phyloP scores from a whole-genome alignment of 129 eudicot species.

The Daucus carota region DH1_v3.0 NC_030384.2:50287001-50287500 shows the following conservation, averaged over 20 bases:
- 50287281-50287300: background rate
- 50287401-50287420: no score
- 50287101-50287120: slow-evolving; percentile 13
- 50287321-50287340: background rate
- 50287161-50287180: slow-evolving; percentile 20
- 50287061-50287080: background rate
- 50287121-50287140: slow-evolving; percentile 12
- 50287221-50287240: slow-evolving; percentile 49
- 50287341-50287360: background rate
- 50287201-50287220: slow-evolving; percentile 42
- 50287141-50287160: slow-evolving; percentile 15
- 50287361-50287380: no score
- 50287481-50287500: no score
- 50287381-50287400: no score
- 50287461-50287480: no score
- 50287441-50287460: no score
- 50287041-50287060: no score
- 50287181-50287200: slow-evolving; percentile 14
- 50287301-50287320: background rate
- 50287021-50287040: no score
- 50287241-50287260: slow-evolving; percentile 29
- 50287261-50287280: no score
- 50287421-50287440: no score
- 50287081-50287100: slow-evolving; percentile 27
- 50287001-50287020: no score